These are phyloP conservation scores for Pelargonium australe DNA, from an alignment of 441 rosid species.

Conservation along the genomic window DNA sequence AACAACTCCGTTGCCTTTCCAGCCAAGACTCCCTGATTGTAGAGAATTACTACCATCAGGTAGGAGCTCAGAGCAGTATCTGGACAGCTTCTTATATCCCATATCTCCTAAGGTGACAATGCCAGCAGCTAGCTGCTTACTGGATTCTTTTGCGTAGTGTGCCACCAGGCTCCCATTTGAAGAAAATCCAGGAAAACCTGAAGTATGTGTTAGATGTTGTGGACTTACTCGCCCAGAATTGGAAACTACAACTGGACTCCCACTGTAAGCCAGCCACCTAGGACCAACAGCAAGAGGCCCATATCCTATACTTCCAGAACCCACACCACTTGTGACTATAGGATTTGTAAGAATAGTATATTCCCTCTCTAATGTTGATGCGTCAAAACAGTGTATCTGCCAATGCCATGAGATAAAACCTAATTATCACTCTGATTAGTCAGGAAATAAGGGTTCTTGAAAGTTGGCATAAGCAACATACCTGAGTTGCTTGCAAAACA, in stretches of 20 bases:
- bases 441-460: neutral
- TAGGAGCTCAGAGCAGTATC: constrained; percentile 63
- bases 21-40: constrained; percentile 42
- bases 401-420: constrained; percentile 17
- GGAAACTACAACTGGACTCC: constrained; percentile 48
- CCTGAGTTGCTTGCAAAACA: constrained; percentile 73
- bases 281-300: constrained; percentile 96
- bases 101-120: constrained; percentile 68
- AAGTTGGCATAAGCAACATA: constrained; percentile 23
- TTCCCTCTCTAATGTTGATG: constrained; percentile 49
- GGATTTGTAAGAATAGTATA: constrained; percentile 64
- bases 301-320: constrained; percentile 60
- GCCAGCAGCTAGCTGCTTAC: constrained; percentile 85
- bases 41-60: constrained; percentile 50
- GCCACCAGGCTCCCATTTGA: constrained; percentile 59
- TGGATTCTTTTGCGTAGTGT: constrained; percentile 77
- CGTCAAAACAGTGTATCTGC: constrained; percentile 88
- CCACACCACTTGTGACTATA: constrained; percentile 36
- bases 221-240: constrained; percentile 53
- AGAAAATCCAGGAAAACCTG: constrained; percentile 43
- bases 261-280: constrained; percentile 92
- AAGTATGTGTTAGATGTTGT: constrained; percentile 51
- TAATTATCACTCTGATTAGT: constrained; percentile 9
- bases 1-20: constrained; percentile 45
- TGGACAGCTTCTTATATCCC: constrained; percentile 63